Evolutionary conservation across 768 basidiomycete species (phyloP), one percentile per base, ranked within the genome.

Genomic region (Erythrobasidium yunnanense): DNA sequence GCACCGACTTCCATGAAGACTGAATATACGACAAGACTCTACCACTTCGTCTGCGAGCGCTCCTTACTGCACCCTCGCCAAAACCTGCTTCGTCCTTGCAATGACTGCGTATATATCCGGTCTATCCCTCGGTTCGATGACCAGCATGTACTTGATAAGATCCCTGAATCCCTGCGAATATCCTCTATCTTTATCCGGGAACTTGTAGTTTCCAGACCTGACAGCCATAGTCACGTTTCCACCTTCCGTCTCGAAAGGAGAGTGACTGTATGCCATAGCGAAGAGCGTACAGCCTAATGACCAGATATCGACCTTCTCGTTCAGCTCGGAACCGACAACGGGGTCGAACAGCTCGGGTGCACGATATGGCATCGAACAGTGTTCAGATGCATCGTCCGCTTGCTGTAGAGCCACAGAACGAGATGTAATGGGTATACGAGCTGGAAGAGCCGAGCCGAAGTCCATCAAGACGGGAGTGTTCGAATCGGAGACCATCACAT

Each of bases 281-380:
- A 83, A 99, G 51, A 99, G 80, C 0, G 91, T 92, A 77, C 92
- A 95, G 0, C 95, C 95, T 18, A 99, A 81, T 1, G 91, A 93
- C 93, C 96, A 71, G 33, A 73, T 69, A 46, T 70, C 73, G 11
- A 95, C 91, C 73, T 90, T 92, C 78, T 96, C 93, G 71, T 95
- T 89, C 6, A 97, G 77, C 0, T 80, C 83, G 42, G 82, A 78
- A 23, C 88, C 89, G 3, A 91, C 96, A 75, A 93, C 93, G 63
- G 95, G 92, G 71, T 99, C 95, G 74, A 96, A 99, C 22, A 99
- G 80, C 74, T 99, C 95, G 0, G 95, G 95, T 1, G 95, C 92
- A 20, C 95, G 85, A 72, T 93, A 99, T 0, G 95, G 88, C 95
- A 99, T 97, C 13, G 91, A 90, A 70, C 90, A 93, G 76, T 93